Base-by-base conservation (phyloP, 2,329 filamentous ascomycete genomes). In the Monosporascus sp. region DNA sequence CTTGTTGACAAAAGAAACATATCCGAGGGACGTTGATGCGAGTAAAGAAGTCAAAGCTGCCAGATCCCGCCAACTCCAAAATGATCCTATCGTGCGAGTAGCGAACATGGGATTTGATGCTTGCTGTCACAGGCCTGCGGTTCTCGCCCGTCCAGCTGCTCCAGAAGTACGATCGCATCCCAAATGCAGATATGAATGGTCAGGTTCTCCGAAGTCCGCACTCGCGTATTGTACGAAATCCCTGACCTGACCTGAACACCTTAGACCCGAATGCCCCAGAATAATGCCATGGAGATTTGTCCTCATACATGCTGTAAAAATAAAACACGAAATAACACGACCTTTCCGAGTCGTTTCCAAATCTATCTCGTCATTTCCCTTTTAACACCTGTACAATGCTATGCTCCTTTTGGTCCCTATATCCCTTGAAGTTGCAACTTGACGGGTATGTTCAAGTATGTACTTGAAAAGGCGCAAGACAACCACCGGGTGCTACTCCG, bases 341-440 rank as follows among this genome's bases (percentile, higher is more conserved):
- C 24, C 43, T 20, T 43, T 46, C 24, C 43, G 43, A 24, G 24
- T 22, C 14, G 43, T 60, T 62, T 59, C 61, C 62, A 55, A 45
- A 52, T 64, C 62, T 64, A 65, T 62, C 54, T 56, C 57, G 52
- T 56, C 52, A 56, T 58, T 51, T 51, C 53, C 57, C 52, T 55
- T 55, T 56, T 53, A 65, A 65, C 63, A 64, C 63, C 63, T 52
- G 49, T 58, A 57, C 58, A 63, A 64, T 64, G 62, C 62, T 55
- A 50, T 53, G 57, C 59, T 52, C 55, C 49, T 49, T 55, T 49
- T 53, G 51, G 51, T 41, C 52, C 53, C 53, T 49, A 50, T 55
- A 41, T n/a, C 53, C 56, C 54, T 53, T 27, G 43, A 51, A 52
- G 52, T 49, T 48, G 35, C 38, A 50, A 52, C 38, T 26, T 27